Conservation (phyloP, 345 rosid species). For the Corchorus capsularis region DNA sequence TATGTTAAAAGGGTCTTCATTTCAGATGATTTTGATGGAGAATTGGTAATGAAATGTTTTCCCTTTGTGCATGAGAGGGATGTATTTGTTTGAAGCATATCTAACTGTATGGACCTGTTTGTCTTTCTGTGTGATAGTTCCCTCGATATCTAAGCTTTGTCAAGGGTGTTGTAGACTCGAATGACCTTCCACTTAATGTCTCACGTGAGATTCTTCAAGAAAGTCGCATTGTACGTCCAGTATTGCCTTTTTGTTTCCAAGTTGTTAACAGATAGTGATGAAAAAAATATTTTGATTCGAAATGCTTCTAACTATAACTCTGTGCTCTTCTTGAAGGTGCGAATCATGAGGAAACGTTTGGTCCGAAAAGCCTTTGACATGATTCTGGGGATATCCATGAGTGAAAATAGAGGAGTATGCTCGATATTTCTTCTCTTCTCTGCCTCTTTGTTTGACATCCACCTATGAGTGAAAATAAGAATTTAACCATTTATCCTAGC, state of each 20-base stretch:
- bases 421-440: background rate
- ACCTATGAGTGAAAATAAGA: background rate
- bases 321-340: conserved; percentile 54
- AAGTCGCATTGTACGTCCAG: conserved; percentile 76
- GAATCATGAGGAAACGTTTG: conserved; percentile 91
- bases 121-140: conserved; percentile 50
- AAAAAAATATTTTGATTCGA: background rate
- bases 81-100: background rate
- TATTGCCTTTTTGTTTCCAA: background rate
- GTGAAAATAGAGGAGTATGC: conserved; percentile 84
- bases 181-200: conserved; percentile 95
- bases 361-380: conserved; percentile 94
- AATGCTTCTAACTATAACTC: conserved; percentile 11
- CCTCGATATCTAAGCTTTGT: conserved; percentile 93
- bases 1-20: conserved; percentile 94
- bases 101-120: conserved; percentile 5
- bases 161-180: conserved; percentile 97
- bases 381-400: conserved; percentile 88
- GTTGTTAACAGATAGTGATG: background rate
- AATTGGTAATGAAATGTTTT: conserved; percentile 62
- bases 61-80: conserved; percentile 8
- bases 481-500: background rate
- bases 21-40: conserved; percentile 98
- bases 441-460: background rate
- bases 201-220: conserved; percentile 99